A percentile compares a stretch with the other conserved stretches of the same genome.
phyloP scores from a whole-genome alignment of 2,329 filamentous ascomycete species.

The Leptographium flavum region DNA sequence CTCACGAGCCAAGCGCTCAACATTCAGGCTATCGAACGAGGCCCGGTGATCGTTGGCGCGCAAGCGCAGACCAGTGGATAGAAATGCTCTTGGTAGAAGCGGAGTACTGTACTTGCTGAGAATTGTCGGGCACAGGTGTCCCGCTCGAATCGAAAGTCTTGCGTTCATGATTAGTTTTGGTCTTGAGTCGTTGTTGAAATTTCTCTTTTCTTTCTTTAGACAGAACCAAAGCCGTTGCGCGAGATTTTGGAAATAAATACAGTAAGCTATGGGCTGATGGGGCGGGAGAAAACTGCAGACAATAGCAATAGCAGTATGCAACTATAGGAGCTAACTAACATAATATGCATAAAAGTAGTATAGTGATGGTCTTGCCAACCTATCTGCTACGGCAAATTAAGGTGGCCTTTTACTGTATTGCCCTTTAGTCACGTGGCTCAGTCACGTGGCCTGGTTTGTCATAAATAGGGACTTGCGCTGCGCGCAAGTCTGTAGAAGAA shows the following conservation, averaged over 20 bases:
- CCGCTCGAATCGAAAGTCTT: slow-evolving; percentile 13
- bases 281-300: background rate
- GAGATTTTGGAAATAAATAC: background rate
- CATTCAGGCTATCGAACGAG: slow-evolving; percentile 33
- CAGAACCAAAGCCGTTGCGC: background rate
- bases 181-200: background rate
- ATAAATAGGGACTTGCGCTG: too few species aligned
- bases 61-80: background rate
- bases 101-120: background rate
- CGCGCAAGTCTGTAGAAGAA: too few species aligned
- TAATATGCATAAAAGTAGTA: too few species aligned
- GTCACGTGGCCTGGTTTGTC: too few species aligned
- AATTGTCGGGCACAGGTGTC: slow-evolving; percentile 7
- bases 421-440: too few species aligned
- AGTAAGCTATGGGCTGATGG: background rate
- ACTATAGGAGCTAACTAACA: background rate
- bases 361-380: too few species aligned
- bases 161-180: slow-evolving; percentile 15
- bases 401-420: too few species aligned
- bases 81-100: background rate
- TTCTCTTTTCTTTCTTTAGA: background rate
- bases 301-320: background rate
- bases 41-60: background rate
- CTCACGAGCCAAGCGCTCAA: slow-evolving; percentile 31
- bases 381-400: too few species aligned